Conservation (phyloP, 352 stramenopile species). For the Phytophthora europaea region DNA sequence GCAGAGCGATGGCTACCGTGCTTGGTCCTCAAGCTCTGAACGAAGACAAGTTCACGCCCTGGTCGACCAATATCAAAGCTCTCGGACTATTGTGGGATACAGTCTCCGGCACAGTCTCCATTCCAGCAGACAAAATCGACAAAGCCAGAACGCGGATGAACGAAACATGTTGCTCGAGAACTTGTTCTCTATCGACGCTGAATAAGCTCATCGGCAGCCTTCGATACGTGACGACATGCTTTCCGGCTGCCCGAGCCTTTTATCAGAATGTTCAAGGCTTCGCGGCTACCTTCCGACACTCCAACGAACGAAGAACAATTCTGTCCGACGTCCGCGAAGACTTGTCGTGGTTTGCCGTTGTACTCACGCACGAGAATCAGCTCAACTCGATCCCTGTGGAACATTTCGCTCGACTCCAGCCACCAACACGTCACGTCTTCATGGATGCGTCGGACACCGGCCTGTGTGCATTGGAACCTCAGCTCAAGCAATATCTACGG, state of each 20-base stretch:
- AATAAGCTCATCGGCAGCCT: background rate
- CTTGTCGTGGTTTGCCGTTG: background rate
- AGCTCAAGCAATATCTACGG: constrained; percentile 20
- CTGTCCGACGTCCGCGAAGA: background rate
- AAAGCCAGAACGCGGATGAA: too few species aligned
- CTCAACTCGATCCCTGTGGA: background rate
- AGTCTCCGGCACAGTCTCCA: too few species aligned
- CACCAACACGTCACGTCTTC: background rate
- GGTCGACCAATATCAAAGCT: too few species aligned
- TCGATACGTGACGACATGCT: background rate
- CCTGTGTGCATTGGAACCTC: constrained; percentile 9
- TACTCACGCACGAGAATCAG: background rate
- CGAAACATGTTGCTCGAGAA: too few species aligned
- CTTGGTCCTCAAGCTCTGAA: too few species aligned
- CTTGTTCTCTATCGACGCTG: too few species aligned
- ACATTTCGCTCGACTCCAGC: background rate
- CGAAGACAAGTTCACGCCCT: too few species aligned
- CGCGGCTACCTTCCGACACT: too few species aligned
- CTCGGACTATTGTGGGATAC: too few species aligned
- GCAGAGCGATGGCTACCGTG: too few species aligned
- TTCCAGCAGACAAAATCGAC: too few species aligned
- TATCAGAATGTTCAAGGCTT: background rate
- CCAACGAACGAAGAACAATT: too few species aligned
- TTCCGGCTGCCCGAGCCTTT: background rate
- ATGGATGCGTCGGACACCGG: constrained; percentile 13